Conservation (phyloP, 2,329 filamentous ascomycete species). For the Beauveria varroae region DNA sequence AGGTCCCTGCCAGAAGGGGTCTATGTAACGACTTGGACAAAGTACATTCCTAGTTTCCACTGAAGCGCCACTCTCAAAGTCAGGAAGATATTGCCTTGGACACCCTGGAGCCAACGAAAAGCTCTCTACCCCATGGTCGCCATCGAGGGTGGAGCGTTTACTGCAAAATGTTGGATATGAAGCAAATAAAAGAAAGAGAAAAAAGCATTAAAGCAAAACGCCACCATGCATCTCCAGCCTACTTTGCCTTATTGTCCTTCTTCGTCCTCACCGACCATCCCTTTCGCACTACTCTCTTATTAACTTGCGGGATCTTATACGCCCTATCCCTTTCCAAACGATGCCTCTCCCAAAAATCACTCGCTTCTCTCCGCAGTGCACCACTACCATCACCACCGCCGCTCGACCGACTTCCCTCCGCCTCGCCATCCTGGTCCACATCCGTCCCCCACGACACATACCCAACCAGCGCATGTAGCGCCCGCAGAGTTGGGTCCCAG, state of each 20-base stretch:
- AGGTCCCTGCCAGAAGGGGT: not conserved
- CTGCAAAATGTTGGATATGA: no score
- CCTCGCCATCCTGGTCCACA: not conserved
- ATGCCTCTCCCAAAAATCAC: constrained; percentile 35
- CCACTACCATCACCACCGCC: constrained; percentile 9
- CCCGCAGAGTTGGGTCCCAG: constrained; percentile 17
- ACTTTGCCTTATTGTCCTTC: constrained; percentile 6
- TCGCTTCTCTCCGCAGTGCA: constrained; percentile 24
- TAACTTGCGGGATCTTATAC: constrained; percentile 33
- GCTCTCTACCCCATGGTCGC: no score
- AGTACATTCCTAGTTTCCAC: not conserved
- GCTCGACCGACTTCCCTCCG: constrained; percentile 15
- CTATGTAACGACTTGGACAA: not conserved
- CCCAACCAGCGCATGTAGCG: not conserved
- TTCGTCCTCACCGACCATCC: constrained; percentile 4
- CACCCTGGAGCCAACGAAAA: not conserved
- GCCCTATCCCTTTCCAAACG: constrained; percentile 31
- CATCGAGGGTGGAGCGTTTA: no score
- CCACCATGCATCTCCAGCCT: not conserved
- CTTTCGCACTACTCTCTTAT: constrained; percentile 18
- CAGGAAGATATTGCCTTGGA: not conserved
- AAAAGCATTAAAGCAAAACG: no score
- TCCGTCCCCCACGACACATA: not conserved
- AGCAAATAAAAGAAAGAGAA: no score
- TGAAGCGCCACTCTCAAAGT: not conserved